phyloP scores from a whole-genome alignment of 805 yeast species.

The Suhomyces sp. region DNA sequence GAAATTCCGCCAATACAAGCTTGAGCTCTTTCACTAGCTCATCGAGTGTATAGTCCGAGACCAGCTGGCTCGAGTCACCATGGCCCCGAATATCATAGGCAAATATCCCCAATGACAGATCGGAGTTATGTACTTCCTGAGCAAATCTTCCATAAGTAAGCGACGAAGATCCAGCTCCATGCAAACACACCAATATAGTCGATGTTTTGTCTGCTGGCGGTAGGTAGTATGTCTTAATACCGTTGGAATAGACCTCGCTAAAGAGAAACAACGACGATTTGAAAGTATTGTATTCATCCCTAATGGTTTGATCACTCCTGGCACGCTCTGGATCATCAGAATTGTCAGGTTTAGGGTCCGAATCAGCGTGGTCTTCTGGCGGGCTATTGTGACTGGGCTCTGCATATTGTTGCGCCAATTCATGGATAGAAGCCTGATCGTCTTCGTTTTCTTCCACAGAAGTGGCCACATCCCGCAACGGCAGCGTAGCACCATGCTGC shows the following conservation, averaged over 20 bases:
- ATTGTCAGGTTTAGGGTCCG: neutral
- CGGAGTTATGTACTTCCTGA: conserved; percentile 21
- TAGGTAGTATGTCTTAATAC: conserved; percentile 50
- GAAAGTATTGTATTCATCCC: conserved; percentile 3
- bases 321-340: neutral
- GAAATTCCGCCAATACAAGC: conserved; percentile 43
- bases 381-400: neutral
- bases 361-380: neutral
- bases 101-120: conserved; percentile 52
- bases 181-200: conserved; percentile 75
- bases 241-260: conserved; percentile 16
- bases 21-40: conserved; percentile 58
- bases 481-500: conserved; percentile 1
- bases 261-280: conserved; percentile 16
- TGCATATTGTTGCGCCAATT: neutral
- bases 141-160: conserved; percentile 66
- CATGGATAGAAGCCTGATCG: neutral
- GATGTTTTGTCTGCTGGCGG: conserved; percentile 42
- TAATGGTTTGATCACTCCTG: neutral
- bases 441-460: neutral
- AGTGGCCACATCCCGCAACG: neutral
- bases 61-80: conserved; percentile 41
- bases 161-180: conserved; percentile 93
- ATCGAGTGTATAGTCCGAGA: conserved; percentile 41
- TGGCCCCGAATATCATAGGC: conserved; percentile 86